Conservation (phyloP, 768 basidiomycete species). For the Phanerodontia chrysosporium region DNA sequence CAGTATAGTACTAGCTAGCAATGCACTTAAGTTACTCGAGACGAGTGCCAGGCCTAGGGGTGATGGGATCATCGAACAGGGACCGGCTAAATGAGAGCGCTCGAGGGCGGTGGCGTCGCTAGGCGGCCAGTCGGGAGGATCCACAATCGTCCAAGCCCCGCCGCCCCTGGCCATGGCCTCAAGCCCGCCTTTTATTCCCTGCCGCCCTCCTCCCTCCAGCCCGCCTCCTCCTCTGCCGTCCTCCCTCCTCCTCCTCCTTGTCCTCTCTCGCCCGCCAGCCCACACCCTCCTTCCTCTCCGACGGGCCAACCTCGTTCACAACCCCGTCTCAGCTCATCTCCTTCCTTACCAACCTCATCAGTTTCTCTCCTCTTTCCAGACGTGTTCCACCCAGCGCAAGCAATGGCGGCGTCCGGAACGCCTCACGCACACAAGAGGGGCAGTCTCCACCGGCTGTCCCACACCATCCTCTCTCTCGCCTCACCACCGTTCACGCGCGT, state of each 20-base stretch:
- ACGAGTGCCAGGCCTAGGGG: no score
- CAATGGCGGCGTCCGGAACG: conserved; percentile 11
- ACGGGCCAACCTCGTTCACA: background rate
- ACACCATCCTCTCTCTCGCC: conserved; percentile 21
- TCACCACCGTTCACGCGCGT: conserved; percentile 12
- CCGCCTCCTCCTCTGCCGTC: background rate
- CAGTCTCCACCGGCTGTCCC: conserved; percentile 20
- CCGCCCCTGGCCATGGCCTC: background rate
- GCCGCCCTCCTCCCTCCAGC: background rate
- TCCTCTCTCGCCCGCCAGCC: background rate
- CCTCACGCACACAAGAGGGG: conserved; percentile 9
- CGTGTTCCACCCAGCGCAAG: background rate
- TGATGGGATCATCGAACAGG: background rate
- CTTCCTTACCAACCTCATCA: background rate
- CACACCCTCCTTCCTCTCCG: background rate
- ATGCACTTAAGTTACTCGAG: no score
- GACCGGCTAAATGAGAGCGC: background rate
- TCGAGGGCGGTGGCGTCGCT: conserved; percentile 7
- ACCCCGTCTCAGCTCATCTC: background rate
- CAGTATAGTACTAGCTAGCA: background rate
- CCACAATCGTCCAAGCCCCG: background rate
- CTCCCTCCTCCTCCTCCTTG: conserved; percentile 1
- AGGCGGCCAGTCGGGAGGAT: background rate
- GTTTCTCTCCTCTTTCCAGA: background rate
- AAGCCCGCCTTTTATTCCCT: background rate